Conservation (phyloP, 163 green algal species). For the Chloromonas sp. region DNA sequence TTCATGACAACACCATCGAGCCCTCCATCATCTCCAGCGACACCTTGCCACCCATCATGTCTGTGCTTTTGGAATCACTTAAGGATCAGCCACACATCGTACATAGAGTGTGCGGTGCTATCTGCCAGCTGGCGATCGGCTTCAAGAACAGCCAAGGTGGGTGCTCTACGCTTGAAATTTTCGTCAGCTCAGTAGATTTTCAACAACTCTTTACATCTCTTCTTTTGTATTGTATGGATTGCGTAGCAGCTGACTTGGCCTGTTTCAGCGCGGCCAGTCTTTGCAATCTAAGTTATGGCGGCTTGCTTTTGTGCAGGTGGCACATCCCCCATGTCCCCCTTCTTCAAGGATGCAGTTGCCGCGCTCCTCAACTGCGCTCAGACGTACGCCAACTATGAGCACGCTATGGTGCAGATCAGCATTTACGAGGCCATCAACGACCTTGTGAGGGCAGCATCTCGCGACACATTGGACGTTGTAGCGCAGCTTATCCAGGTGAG, state of each 20-base stretch:
- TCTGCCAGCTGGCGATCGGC: conserved; percentile 73
- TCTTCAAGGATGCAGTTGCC: conserved; percentile 83
- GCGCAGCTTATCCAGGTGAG: conserved; percentile 68
- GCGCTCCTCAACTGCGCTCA: conserved; percentile 53
- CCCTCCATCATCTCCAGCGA: conserved; percentile 24
- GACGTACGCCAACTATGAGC: conserved; percentile 25
- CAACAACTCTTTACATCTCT: too few relatives aligned
- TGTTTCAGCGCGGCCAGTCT: too few relatives aligned
- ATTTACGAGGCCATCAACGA: conserved; percentile 97
- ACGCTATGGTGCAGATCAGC: conserved; percentile 62
- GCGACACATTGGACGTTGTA: conserved; percentile 76
- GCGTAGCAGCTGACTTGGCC: too few relatives aligned
- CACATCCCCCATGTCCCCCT: conserved; percentile 73
- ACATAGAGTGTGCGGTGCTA: conserved; percentile 73
- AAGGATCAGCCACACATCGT: conserved; percentile 81
- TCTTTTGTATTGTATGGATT: too few relatives aligned
- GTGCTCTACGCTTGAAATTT: background rate
- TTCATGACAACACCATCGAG: conserved; percentile 60
- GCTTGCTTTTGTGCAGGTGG: conserved; percentile 10
- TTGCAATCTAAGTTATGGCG: too few relatives aligned
- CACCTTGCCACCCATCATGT: conserved; percentile 48
- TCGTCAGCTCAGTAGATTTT: too few relatives aligned
- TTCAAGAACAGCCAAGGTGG: conserved; percentile 45
- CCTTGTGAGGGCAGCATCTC: conserved; percentile 69
- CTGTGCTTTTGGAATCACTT: conserved; percentile 63